phyloP scores from a whole-genome alignment of 1,139 yeast species.

The Fermentozyma sake region DNA sequence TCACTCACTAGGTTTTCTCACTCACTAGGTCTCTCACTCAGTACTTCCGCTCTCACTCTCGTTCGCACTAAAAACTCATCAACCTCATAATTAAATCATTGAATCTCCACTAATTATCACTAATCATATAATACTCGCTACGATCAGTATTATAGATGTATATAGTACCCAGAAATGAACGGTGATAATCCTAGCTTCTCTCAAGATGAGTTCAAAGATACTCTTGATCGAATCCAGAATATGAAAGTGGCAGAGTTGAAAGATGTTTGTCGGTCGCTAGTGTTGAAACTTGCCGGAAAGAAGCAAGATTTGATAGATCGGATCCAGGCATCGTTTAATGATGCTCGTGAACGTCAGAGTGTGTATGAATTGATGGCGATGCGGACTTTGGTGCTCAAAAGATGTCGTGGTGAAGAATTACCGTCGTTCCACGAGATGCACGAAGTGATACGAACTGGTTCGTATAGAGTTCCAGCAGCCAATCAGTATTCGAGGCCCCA shows the following conservation, averaged over 20 bases:
- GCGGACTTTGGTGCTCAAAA: conserved; percentile 37
- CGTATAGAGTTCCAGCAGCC: conserved; percentile 7
- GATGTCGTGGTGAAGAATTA: conserved; percentile 25
- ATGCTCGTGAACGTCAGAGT: conserved; percentile 33
- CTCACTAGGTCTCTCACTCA: no score
- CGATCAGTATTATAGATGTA: no score
- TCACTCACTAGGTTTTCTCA: no score
- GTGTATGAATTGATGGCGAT: conserved; percentile 39
- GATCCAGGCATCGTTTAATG: conserved; percentile 33
- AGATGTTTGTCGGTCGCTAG: conserved; percentile 30
- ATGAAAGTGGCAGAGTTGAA: conserved; percentile 17
- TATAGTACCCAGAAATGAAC: background rate
- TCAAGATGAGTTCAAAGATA: conserved; percentile 9
- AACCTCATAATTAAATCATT: background rate
- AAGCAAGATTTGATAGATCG: conserved; percentile 50
- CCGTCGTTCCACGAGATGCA: conserved; percentile 34
- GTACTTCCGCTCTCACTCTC: no score
- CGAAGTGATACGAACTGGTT: conserved; percentile 16
- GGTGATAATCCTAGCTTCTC: no score
- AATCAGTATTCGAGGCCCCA: conserved; percentile 4
- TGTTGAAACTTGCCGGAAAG: conserved; percentile 43
- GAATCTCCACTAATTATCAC: background rate
- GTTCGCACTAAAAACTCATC: background rate
- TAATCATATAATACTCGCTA: no score
- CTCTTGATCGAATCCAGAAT: conserved; percentile 9